These are phyloP conservation scores for Monosporozyma aquatica DNA, from an alignment of 805 yeast genomes.

Conservation along the genomic window DNA sequence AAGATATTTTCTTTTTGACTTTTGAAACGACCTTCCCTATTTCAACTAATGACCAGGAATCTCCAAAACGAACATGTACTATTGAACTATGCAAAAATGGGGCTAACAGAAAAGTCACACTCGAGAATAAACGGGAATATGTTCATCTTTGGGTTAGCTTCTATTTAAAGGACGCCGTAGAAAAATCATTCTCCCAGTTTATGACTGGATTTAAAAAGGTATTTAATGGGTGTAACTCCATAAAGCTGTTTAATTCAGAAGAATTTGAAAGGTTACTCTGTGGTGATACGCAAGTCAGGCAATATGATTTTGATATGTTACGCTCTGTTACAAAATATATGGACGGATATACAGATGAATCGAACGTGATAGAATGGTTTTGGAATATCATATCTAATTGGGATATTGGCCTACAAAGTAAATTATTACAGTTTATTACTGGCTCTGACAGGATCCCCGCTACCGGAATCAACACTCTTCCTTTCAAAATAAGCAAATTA, in stretches of 20 bases:
- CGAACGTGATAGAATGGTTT: conserved; percentile 60
- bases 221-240: conserved; percentile 63
- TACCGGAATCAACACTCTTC: conserved; percentile 72
- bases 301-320: conserved; percentile 53
- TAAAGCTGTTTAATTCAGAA: conserved; percentile 69
- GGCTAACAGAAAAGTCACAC: conserved; percentile 42
- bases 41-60: not conserved
- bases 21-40: conserved; percentile 42
- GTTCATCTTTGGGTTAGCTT: conserved; percentile 55
- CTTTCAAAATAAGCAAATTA: conserved; percentile 56
- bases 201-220: conserved; percentile 65
- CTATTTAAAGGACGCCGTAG: conserved; percentile 47
- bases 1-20: conserved; percentile 41
- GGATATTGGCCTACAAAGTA: conserved; percentile 48
- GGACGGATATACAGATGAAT: conserved; percentile 44
- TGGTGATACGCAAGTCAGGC: conserved; percentile 53
- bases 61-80: conserved; percentile 14
- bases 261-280: conserved; percentile 74
- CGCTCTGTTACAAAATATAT: conserved; percentile 64
- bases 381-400: conserved; percentile 51
- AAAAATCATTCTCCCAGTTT: conserved; percentile 48
- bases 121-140: conserved; percentile 49
- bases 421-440: conserved; percentile 66
- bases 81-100: conserved; percentile 56
- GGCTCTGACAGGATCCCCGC: conserved; percentile 92